Evolutionary conservation across 1,139 yeast species (phyloP), one percentile per base, ranked within the genome.

Genomic region (Magnusiomyces tetraspermus): DNA sequence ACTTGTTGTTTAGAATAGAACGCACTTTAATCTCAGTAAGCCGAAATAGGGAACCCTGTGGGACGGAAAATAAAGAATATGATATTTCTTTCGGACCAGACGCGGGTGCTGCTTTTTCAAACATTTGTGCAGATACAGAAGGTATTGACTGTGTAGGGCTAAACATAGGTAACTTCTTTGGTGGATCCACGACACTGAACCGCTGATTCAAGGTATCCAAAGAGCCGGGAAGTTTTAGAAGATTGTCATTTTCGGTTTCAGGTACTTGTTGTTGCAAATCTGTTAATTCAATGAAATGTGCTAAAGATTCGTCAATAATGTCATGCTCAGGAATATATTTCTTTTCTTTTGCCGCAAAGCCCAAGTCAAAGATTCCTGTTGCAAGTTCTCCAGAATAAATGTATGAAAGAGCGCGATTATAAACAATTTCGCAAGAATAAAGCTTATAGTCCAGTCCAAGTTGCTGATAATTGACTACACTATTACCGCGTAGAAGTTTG

Each of bases 361-460:
- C 52, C 38, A 61, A 31, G 50, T 60, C 62, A 15, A 49, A 48
- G 30, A 61, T 52, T 1, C 63, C 64, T 1, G 56, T 51, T 6
- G 52, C 46, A 24, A 51, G 48, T 10, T 58, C 55, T 22, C 59
- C 61, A 17, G 53, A 53, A 46, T 59, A 61, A 30, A 61, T 53
- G 30, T 52, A 56, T 31, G 60, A 55, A 33, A 61, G 53, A 23
- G 62, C 62, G 15, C 60, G 54, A 45, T 61, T 60, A 54, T 60
- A 60, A 53, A 61, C 52, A 45, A 61, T 58, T 41, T 61, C 63
- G 43, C 63, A 61, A 6, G 63, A 57, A 50, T 58, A 61, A 17
- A 61, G 56, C 43, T 55, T 56, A 48, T 55, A 59, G 8, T 52
- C 57, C 38, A 61, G 51, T 17, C 63, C 63, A 13, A 61, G 57